phyloP scores from a whole-genome alignment of 192 early-diverging fungal species.

The Coemansia brasiliensis region DNA sequence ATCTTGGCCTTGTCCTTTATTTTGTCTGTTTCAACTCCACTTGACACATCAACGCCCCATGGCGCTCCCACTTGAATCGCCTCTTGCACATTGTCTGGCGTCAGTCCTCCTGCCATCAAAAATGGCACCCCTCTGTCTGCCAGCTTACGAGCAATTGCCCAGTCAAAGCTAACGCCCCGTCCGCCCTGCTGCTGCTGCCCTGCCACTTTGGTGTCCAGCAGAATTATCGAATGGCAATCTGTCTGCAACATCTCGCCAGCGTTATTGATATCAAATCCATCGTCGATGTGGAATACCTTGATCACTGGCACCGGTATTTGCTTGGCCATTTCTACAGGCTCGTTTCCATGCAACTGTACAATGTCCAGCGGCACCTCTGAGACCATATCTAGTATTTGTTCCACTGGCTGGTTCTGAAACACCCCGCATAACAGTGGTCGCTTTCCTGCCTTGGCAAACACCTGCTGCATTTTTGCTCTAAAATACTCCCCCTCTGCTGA shows the following conservation, averaged over 20 bases:
- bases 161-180: constrained; percentile 81
- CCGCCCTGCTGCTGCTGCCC: constrained; percentile 71
- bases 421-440: constrained; percentile 90
- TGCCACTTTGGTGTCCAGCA: constrained; percentile 68
- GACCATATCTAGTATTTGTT: constrained; percentile 70
- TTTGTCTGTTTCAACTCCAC: constrained; percentile 84
- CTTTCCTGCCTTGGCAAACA: constrained; percentile 3
- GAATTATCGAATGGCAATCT: constrained; percentile 28
- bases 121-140: constrained; percentile 66
- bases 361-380: constrained; percentile 74
- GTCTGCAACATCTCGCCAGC: constrained; percentile 12
- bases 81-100: constrained; percentile 74
- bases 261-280: constrained; percentile 41
- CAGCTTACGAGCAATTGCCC: constrained; percentile 68
- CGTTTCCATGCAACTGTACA: constrained; percentile 91
- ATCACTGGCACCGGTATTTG: constrained; percentile 80
- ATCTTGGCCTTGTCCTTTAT: constrained; percentile 81
- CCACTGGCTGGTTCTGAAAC: constrained; percentile 82
- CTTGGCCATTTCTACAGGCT: constrained; percentile 62
- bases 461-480: constrained; percentile 22
- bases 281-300: constrained; percentile 87
- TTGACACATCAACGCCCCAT: constrained; percentile 90
- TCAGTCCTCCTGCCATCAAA: constrained; percentile 88
- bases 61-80: constrained; percentile 70
- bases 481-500: constrained; percentile 7